phyloP scores from a whole-genome alignment of 345 rosid genomes.

The Alliaria petiolata region DNA sequence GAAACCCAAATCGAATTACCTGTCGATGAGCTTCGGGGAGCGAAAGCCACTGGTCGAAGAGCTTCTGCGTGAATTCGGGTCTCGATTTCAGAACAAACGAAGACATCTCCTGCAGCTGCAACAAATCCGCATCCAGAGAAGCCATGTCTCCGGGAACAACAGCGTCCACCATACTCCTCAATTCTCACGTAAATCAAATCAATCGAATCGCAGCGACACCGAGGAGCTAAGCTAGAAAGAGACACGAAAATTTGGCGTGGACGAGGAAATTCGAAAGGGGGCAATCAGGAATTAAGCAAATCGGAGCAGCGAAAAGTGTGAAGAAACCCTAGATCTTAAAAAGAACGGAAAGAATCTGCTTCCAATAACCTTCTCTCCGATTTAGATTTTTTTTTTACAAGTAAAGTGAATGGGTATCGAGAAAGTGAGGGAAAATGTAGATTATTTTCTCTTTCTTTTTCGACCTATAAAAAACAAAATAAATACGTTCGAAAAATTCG shows the following conservation, averaged over 20 bases:
- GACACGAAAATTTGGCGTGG: not conserved
- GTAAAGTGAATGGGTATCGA: constrained; percentile 7
- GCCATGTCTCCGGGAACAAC: constrained; percentile 50
- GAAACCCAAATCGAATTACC: constrained; percentile 36
- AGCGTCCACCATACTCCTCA: constrained; percentile 43
- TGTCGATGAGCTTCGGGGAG: constrained; percentile 80
- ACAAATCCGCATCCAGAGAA: constrained; percentile 68
- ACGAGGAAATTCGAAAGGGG: not conserved
- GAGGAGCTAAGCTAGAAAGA: constrained; percentile 15
- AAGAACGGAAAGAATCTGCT: not conserved
- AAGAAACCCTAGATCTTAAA: constrained; percentile 48
- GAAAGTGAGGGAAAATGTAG: constrained; percentile 6
- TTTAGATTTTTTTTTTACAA: not conserved
- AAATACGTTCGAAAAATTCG: not conserved
- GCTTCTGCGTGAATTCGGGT: constrained; percentile 66
- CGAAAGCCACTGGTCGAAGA: constrained; percentile 93
- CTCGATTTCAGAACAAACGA: constrained; percentile 67
- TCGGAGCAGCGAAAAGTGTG: constrained; percentile 13
- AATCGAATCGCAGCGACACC: constrained; percentile 30
- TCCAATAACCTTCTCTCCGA: not conserved
- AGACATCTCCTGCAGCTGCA: constrained; percentile 82
- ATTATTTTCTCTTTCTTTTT: not conserved
- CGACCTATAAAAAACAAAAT: not conserved
- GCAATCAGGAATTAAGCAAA: constrained; percentile 13
- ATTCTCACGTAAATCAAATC: constrained; percentile 16